Evolutionary conservation across 2,329 filamentous ascomycete species (phyloP).

Genomic region (Onygenales sp.): DNA sequence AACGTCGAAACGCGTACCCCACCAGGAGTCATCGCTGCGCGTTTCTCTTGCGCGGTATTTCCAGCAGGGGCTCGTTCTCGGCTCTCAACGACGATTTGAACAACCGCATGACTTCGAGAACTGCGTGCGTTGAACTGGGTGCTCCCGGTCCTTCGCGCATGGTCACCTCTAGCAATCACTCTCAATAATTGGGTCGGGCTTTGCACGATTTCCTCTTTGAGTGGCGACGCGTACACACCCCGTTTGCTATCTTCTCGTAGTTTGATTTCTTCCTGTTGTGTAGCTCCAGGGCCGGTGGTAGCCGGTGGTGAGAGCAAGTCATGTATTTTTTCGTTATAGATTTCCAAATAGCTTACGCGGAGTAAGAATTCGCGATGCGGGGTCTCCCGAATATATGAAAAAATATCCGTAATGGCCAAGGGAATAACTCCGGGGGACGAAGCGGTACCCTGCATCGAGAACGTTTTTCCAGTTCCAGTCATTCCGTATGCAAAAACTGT

Average conservation of each 20-base stretch:
- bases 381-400: slow-evolving; percentile 96
- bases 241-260: slow-evolving; percentile 91
- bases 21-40: slow-evolving; percentile 64
- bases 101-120: slow-evolving; percentile 94
- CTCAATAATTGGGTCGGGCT: slow-evolving; percentile 89
- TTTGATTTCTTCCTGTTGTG: slow-evolving; percentile 84
- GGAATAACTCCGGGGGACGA: slow-evolving; percentile 94
- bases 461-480: slow-evolving; percentile 98
- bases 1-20: slow-evolving; percentile 92
- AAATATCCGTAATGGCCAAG: slow-evolving; percentile 94
- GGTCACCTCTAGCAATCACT: slow-evolving; percentile 89
- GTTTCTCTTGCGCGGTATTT: slow-evolving; percentile 46
- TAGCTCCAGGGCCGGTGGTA: slow-evolving; percentile 39
- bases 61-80: slow-evolving; percentile 66
- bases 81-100: slow-evolving; percentile 97
- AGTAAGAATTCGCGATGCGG: slow-evolving; percentile 88
- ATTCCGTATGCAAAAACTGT: slow-evolving; percentile 98
- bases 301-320: slow-evolving; percentile 74
- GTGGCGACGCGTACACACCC: slow-evolving; percentile 87
- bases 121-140: slow-evolving; percentile 96
- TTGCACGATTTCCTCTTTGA: slow-evolving; percentile 98
- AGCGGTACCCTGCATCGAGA: slow-evolving; percentile 98
- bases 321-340: slow-evolving; percentile 97
- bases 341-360: slow-evolving; percentile 94
- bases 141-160: slow-evolving; percentile 79